These are phyloP conservation scores for Citrullus mucosospermus DNA, from an alignment of 306 rosid species.

Conservation along the genomic window DNA sequence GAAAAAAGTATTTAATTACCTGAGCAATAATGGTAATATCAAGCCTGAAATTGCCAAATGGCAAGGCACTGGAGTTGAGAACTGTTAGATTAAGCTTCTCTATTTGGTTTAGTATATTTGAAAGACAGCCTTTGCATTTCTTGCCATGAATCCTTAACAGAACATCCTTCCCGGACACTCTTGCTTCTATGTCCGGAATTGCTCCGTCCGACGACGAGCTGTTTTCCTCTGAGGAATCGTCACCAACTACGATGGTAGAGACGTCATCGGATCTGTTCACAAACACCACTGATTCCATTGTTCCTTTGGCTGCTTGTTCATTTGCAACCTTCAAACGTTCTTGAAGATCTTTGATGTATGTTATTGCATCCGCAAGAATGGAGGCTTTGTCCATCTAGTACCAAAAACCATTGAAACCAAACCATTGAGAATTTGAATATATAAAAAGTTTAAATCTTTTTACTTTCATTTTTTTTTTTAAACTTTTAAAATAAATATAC, in stretches of 20 bases:
- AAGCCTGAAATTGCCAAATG: slow-evolving; percentile 33
- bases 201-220: background rate
- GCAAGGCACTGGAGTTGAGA: slow-evolving; percentile 28
- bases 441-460: too few relatives aligned
- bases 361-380: slow-evolving; percentile 69
- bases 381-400: slow-evolving; percentile 80
- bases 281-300: slow-evolving; percentile 14
- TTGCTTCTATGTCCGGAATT: slow-evolving; percentile 9
- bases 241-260: background rate
- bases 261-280: background rate
- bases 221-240: background rate
- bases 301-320: slow-evolving; percentile 33
- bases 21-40: slow-evolving; percentile 51
- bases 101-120: slow-evolving; percentile 31
- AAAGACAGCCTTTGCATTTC: slow-evolving; percentile 7
- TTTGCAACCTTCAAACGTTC: slow-evolving; percentile 41
- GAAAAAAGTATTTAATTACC: slow-evolving; percentile 16
- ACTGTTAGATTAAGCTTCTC: slow-evolving; percentile 34
- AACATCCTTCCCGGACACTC: slow-evolving; percentile 7
- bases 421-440: too few relatives aligned
- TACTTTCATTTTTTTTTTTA: too few relatives aligned
- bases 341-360: slow-evolving; percentile 46
- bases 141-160: slow-evolving; percentile 1
- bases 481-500: too few relatives aligned
- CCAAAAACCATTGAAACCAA: background rate